Conservation (phyloP, 2,329 filamentous ascomycete species). For the Botrytis galanthina region DNA sequence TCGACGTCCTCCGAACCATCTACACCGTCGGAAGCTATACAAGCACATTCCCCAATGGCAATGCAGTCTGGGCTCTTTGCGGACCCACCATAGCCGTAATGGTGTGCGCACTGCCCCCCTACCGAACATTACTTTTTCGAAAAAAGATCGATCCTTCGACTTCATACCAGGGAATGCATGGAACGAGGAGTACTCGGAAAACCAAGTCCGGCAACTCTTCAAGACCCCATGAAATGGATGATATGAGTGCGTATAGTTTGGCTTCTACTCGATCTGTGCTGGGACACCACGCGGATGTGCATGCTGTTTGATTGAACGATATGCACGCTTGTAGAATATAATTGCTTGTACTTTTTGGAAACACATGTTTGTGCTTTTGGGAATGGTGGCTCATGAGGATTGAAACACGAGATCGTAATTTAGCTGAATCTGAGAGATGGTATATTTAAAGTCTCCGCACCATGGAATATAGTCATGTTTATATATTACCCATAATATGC, state of each 20-base stretch:
- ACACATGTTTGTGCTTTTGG: neutral
- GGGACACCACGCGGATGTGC: neutral
- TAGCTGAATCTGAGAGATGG: neutral
- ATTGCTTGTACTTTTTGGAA: neutral
- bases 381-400: neutral
- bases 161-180: conserved; percentile 5
- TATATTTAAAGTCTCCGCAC: neutral
- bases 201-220: neutral
- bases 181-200: conserved; percentile 1
- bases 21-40: conserved; percentile 11
- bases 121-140: conserved; percentile 14
- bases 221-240: conserved; percentile 48
- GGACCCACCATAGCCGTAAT: conserved; percentile 18
- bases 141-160: conserved; percentile 9
- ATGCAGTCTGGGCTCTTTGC: conserved; percentile 15
- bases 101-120: conserved; percentile 15
- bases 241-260: conserved; percentile 53
- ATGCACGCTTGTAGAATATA: neutral
- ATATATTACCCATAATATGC: neutral
- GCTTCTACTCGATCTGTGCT: conserved; percentile 35
- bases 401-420: neutral
- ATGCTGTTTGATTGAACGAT: neutral
- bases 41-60: conserved; percentile 3
- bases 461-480: neutral
- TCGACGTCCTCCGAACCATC: conserved; percentile 17